Base-by-base conservation (phyloP, 441 rosid species). In the Macaranga tanarius region DNA sequence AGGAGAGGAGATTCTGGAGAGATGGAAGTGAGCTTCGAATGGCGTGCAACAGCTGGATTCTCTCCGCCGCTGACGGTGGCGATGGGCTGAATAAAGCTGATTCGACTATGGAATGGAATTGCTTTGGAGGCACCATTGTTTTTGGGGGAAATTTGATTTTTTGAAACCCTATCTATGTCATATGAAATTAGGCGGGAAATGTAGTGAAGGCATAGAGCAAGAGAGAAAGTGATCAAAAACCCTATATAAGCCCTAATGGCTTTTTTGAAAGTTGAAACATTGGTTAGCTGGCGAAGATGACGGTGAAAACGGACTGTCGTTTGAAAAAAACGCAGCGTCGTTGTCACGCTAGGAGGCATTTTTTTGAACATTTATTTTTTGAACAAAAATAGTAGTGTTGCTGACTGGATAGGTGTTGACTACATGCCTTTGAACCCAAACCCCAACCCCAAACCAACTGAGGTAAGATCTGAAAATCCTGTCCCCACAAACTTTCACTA, bases 31-130 rank as follows among this genome's bases (percentile, higher is more conserved):
- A 86, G 77, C 79, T 78, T 40, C 95, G 97, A 66, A 94, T 79
- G 77, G 94, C 90, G 71, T 89, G 97, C 77, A 87, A 76, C 77
- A 94, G 96, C 78, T 94, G 92, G 66, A 94, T 73, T 52, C 92
- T 83, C 78, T 90, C 91, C 20, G 89, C 72, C 20, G 97, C 89
- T 2, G 92, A 79, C 38, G 95, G 92, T 45, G 84, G 88, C 5
- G 95, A 86, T 13, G 97, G 81, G 56, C 88, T 84, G 65, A 90
- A 91, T 23, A 94, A 92, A 2, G 90, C 77, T n/a, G 95, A 85
- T 61, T 90, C 97, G 81, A 90, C 83, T 60, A 79, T 80, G 51
- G 91, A 82, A 70, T 89, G 90, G 11, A 94, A 89, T 54, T 90
- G 91, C 85, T 81, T 90, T 28, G 99, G 80, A 45, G 97, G 79